A percentile compares a stretch with the other conserved stretches of the same genome.
Conservation (phyloP, 768 basidiomycete species). For the Gelatoporia subvermispora region DNA sequence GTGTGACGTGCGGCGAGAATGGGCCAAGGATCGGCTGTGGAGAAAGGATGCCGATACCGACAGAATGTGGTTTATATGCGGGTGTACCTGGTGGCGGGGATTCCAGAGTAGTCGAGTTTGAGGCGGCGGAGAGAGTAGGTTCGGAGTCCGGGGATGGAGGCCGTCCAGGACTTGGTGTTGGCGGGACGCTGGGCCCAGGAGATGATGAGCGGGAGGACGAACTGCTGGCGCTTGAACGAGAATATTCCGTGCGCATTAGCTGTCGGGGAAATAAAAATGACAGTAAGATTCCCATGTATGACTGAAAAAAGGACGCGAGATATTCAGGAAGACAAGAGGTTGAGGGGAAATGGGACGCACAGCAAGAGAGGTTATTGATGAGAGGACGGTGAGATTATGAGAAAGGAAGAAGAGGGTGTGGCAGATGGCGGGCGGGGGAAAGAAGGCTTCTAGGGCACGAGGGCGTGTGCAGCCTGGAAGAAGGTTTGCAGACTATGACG, state of each 20-base stretch:
- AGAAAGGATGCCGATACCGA: slow-evolving; percentile 21
- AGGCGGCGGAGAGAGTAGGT: slow-evolving; percentile 1
- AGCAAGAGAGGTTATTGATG: slow-evolving; percentile 4
- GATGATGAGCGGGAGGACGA: slow-evolving; percentile 19
- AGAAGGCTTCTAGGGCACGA: slow-evolving; percentile 16
- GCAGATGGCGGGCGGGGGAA: slow-evolving; percentile 4
- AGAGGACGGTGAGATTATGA: slow-evolving; percentile 8
- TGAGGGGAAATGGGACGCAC: slow-evolving; percentile 2
- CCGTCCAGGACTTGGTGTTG: slow-evolving; percentile 3
- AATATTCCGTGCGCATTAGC: slow-evolving; percentile 23
- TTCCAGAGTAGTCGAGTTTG: slow-evolving; percentile 1
- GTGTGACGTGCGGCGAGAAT: slow-evolving; percentile 12
- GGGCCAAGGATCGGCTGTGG: slow-evolving; percentile 20
- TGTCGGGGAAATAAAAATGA: slow-evolving; percentile 24
- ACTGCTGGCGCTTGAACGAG: slow-evolving; percentile 12
- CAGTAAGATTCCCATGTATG: slow-evolving; percentile 27
- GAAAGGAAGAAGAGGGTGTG: slow-evolving; percentile 12
- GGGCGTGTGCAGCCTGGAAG: slow-evolving; percentile 8
- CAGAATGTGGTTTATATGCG: slow-evolving; percentile 17
- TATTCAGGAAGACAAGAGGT: slow-evolving; percentile 2
- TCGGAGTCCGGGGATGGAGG: slow-evolving; percentile 9
- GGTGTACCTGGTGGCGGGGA: slow-evolving; percentile 14
- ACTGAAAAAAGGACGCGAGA: background rate
- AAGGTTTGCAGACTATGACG: slow-evolving; percentile 11
- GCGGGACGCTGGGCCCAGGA: slow-evolving; percentile 8